Conservation (phyloP, 1,284 basidiomycete genomes). For the Grifola frondosa region DNA sequence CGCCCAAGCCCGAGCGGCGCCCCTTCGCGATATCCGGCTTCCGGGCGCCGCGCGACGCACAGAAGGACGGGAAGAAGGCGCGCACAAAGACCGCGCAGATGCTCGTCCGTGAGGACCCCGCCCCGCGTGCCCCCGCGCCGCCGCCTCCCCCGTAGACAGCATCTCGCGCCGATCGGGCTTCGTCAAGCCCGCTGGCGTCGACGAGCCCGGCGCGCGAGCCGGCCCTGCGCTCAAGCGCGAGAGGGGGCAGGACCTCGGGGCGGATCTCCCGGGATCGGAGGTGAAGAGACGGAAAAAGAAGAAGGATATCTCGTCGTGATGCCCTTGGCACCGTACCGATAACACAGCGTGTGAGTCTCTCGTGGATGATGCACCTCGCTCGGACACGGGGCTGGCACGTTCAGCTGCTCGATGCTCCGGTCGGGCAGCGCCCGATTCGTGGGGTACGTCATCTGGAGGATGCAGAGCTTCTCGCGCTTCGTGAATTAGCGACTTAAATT, state of each 20-base stretch:
- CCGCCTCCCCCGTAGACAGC: conserved; percentile 4
- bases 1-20: conserved; percentile 20
- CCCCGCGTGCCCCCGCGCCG: conserved; percentile 19
- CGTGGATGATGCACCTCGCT: too few relatives aligned
- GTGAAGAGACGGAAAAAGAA: conserved; percentile 26
- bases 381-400: too few relatives aligned
- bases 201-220: conserved; percentile 31
- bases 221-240: conserved; percentile 18
- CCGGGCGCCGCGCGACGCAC: conserved; percentile 20
- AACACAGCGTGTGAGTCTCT: too few relatives aligned
- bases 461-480: too few relatives aligned
- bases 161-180: conserved; percentile 33
- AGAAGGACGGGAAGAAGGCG: conserved; percentile 24
- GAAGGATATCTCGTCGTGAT: conserved; percentile 4
- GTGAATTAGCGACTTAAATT: too few relatives aligned
- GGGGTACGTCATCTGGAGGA: too few relatives aligned
- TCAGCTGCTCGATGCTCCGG: too few relatives aligned
- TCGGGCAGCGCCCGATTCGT: too few relatives aligned
- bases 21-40: conserved; percentile 34
- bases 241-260: conserved; percentile 14
- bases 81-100: conserved; percentile 47
- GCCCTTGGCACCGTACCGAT: neutral
- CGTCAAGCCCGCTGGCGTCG: conserved; percentile 56
- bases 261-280: conserved; percentile 12
- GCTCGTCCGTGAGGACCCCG: conserved; percentile 48